Conservation (phyloP, 257 asterid species). For the Primulina eburnea region DNA sequence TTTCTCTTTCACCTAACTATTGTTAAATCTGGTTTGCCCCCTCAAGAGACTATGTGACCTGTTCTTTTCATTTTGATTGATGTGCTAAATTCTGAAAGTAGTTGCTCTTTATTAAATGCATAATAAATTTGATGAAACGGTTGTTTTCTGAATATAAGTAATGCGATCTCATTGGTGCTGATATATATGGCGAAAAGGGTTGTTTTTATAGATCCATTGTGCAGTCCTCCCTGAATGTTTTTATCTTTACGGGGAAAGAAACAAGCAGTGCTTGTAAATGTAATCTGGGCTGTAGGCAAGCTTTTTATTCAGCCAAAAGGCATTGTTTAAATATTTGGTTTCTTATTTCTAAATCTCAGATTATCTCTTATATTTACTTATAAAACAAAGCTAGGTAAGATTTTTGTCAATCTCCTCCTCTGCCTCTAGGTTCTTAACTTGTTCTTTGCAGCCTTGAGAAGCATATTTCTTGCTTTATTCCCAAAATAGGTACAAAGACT, state of each 20-base stretch:
- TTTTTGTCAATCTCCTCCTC: conserved; percentile 6
- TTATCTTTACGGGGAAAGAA: conserved; percentile 27
- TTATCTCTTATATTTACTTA: conserved; percentile 7
- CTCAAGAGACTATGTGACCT: neutral
- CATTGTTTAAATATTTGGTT: conserved; percentile 18
- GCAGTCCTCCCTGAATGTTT: conserved; percentile 22
- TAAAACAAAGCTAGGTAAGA: conserved; percentile 4
- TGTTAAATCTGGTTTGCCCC: conserved; percentile 14
- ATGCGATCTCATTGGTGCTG: conserved; percentile 24
- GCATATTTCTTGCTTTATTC: conserved; percentile 3
- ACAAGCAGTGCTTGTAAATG: conserved; percentile 29
- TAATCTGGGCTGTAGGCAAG: conserved; percentile 26
- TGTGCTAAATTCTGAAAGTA: conserved; percentile 22
- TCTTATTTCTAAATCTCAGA: conserved; percentile 18
- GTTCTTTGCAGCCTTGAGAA: neutral
- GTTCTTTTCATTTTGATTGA: conserved; percentile 25
- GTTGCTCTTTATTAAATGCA: conserved; percentile 22
- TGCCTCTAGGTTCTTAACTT: conserved; percentile 1
- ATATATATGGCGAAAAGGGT: conserved; percentile 19
- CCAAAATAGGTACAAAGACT: neutral
- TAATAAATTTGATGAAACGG: conserved; percentile 16
- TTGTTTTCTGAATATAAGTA: conserved; percentile 18
- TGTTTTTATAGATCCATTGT: conserved; percentile 19
- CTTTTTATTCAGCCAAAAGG: conserved; percentile 17
- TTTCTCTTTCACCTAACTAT: conserved; percentile 40